Conservation (phyloP, 768 basidiomycete genomes). For the Amanita subjunquillea region DNA sequence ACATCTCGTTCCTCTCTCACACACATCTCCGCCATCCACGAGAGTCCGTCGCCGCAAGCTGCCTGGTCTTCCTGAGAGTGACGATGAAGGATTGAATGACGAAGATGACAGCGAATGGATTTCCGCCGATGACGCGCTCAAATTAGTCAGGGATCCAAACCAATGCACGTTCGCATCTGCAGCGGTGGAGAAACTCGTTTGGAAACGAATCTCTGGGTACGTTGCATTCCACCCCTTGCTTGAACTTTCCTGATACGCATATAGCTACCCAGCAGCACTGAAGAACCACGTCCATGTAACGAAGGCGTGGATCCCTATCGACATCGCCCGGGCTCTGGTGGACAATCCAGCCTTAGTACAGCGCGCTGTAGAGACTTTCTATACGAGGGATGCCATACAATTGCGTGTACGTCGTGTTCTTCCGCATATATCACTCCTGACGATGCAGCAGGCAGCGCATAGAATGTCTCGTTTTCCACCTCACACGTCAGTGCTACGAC, state of each 20-base stretch:
- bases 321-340: constrained; percentile 66
- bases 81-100: constrained; percentile 36
- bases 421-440: background rate
- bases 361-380: constrained; percentile 85
- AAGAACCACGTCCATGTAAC: constrained; percentile 66
- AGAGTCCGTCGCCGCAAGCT: constrained; percentile 36
- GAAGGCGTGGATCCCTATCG: constrained; percentile 69
- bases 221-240: constrained; percentile 6
- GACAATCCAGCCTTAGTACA: constrained; percentile 64
- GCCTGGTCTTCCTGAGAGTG: constrained; percentile 29
- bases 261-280: constrained; percentile 62
- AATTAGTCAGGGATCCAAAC: constrained; percentile 42
- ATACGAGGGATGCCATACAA: constrained; percentile 88
- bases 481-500: constrained; percentile 43
- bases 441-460: constrained; percentile 55
- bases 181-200: constrained; percentile 55
- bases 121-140: constrained; percentile 50
- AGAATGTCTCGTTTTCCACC: constrained; percentile 89
- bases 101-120: constrained; percentile 40
- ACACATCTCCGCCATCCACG: constrained; percentile 58
- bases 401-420: constrained; percentile 51
- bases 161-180: constrained; percentile 50
- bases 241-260: background rate
- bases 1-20: constrained; percentile 78
- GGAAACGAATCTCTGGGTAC: constrained; percentile 61